These are phyloP conservation scores for Microdochium trichocladiopsis DNA, from an alignment of 2,329 filamentous ascomycete species.

Conservation along the genomic window DNA sequence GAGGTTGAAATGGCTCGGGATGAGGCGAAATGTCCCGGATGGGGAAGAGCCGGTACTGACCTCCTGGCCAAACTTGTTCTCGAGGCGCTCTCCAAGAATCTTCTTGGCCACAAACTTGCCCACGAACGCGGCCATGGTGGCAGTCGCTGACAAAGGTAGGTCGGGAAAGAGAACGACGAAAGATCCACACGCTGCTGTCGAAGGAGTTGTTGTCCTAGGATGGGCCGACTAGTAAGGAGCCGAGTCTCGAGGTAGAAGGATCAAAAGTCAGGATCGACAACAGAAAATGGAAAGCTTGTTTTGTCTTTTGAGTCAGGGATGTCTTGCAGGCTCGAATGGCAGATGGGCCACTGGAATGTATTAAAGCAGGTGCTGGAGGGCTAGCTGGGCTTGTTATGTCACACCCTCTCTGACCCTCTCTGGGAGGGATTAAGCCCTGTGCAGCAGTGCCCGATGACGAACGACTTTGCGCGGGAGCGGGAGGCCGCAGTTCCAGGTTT, in stretches of 20 bases:
- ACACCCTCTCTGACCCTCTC: not conserved
- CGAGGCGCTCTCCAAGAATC: conserved; percentile 47
- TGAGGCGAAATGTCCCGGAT: not conserved
- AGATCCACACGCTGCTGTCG: too few species aligned
- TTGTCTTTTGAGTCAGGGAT: too few species aligned
- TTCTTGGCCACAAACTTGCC: conserved; percentile 49
- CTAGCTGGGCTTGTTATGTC: too few species aligned
- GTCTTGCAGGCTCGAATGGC: too few species aligned
- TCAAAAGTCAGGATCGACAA: too few species aligned
- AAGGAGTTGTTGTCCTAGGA: too few species aligned
- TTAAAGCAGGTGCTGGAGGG: too few species aligned
- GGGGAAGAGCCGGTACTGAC: conserved; percentile 27
- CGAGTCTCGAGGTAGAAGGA: too few species aligned
- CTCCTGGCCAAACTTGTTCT: conserved; percentile 52
- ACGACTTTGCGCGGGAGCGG: not conserved
- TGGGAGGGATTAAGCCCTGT: not conserved
- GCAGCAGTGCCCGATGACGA: not conserved
- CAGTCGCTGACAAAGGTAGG: not conserved
- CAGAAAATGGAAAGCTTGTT: too few species aligned
- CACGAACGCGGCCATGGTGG: conserved; percentile 43
- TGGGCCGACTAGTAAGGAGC: too few species aligned
- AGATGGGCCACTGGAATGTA: too few species aligned
- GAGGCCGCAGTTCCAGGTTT: conserved; percentile 1
- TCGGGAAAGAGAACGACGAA: too few species aligned
- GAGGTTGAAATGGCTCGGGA: conserved; percentile 22